These are phyloP conservation scores for Suhomyces bolitotheri DNA, from an alignment of 1,139 yeast genomes.

Conservation along the genomic window DNA sequence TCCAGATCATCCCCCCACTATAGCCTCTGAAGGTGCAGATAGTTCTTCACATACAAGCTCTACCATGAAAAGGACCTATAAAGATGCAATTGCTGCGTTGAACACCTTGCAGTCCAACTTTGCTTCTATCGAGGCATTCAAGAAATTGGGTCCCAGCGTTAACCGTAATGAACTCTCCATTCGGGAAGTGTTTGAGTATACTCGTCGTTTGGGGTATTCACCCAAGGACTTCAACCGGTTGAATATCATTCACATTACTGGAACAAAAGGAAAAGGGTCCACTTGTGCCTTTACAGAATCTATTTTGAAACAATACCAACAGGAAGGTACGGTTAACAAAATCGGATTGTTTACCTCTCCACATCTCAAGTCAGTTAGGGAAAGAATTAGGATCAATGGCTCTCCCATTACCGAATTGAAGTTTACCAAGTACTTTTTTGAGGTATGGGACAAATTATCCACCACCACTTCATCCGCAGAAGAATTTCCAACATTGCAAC, in stretches of 20 bases:
- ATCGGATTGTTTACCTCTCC: slow-evolving; percentile 95
- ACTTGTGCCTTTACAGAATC: slow-evolving; percentile 94
- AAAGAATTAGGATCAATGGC: slow-evolving; percentile 86
- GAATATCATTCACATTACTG: slow-evolving; percentile 89
- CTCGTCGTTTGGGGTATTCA: slow-evolving; percentile 82
- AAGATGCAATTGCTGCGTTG: slow-evolving; percentile 81
- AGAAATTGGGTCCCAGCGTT: slow-evolving; percentile 61
- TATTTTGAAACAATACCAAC: slow-evolving; percentile 62
- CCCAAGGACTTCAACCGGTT: slow-evolving; percentile 67
- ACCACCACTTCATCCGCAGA: slow-evolving; percentile 54
- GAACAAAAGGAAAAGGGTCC: slow-evolving; percentile 98
- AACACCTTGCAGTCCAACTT: slow-evolving; percentile 90
- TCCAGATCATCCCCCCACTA: slow-evolving; percentile 4
- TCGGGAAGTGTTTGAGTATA: slow-evolving; percentile 88
- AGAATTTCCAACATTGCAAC: slow-evolving; percentile 72
- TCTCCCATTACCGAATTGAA: slow-evolving; percentile 75
- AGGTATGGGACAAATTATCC: slow-evolving; percentile 84
- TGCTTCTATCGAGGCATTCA: slow-evolving; percentile 81
- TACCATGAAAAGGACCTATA: slow-evolving; percentile 32
- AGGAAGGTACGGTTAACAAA: slow-evolving; percentile 40
- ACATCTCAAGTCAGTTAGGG: slow-evolving; percentile 89
- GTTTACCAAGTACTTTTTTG: slow-evolving; percentile 87
- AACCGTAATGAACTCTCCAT: slow-evolving; percentile 71
- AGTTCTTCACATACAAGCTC: slow-evolving; percentile 1
- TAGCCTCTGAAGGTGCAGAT: slow-evolving; percentile 2